These are phyloP conservation scores for Ophiostoma sp. DNA, from an alignment of 2,329 filamentous ascomycete genomes.

Conservation along the genomic window DNA sequence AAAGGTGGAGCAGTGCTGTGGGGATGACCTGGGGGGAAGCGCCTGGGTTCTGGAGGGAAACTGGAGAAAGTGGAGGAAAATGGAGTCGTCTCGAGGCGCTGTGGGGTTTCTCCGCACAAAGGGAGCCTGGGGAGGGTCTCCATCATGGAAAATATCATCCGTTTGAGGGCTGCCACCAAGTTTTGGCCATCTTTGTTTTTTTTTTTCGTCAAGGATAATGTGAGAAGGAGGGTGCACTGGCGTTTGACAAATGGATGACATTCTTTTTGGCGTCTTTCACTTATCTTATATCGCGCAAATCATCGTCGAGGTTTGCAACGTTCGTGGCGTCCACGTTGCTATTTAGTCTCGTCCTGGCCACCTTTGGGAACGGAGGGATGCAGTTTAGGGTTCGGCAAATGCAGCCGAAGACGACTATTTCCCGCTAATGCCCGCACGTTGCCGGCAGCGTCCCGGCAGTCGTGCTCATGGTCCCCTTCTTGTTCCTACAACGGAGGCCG, in stretches of 20 bases:
- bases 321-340: not conserved
- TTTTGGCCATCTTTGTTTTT: too few species aligned
- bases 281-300: not conserved
- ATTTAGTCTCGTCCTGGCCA: not conserved
- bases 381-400: conserved; percentile 14
- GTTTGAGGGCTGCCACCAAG: not conserved
- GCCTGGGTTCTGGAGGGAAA: not conserved
- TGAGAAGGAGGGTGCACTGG: not conserved
- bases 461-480: not conserved
- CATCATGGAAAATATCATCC: not conserved
- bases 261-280: not conserved
- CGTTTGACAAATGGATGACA: not conserved
- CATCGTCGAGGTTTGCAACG: not conserved
- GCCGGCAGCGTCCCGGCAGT: not conserved
- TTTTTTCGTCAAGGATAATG: not conserved
- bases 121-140: not conserved
- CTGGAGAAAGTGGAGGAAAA: not conserved
- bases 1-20: not conserved
- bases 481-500: not conserved
- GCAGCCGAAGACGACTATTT: conserved; percentile 8
- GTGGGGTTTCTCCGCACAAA: conserved; percentile 12
- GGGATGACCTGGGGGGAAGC: not conserved
- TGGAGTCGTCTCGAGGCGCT: not conserved
- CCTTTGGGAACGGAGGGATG: not conserved
- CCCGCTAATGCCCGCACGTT: conserved; percentile 9